Evolutionary conservation across 73 alveolate genomes (phyloP).

Genomic region (Symbiodinium natans): DNA sequence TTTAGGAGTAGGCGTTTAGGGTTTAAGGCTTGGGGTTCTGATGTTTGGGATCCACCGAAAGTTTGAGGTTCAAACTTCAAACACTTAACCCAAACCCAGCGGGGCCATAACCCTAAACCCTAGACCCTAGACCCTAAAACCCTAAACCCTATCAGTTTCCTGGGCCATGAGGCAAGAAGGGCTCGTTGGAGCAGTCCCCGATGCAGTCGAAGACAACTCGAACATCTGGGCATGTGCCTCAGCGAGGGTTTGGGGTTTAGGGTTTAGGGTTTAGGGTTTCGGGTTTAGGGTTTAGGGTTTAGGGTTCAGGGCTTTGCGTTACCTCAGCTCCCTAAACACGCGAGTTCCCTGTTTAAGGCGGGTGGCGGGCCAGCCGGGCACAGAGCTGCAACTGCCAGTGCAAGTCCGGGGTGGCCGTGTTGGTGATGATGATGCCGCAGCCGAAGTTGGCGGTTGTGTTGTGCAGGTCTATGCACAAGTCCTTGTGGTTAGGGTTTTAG

Average conservation of each 20-base stretch:
- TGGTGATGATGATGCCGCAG: conserved; percentile 54
- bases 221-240: conserved; percentile 48
- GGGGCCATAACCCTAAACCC: no score
- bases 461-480: conserved; percentile 78
- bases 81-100: no score
- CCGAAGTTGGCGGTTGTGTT: conserved; percentile 80
- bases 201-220: conserved; percentile 48
- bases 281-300: no score
- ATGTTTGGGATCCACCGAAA: no score
- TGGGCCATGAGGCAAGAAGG: conserved; percentile 43
- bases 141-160: no score
- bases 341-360: no score
- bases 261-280: no score
- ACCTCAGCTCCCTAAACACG: no score
- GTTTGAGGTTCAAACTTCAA: no score
- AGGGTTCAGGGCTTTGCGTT: no score
- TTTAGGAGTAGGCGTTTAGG: not conserved
- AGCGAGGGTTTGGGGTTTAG: not conserved
- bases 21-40: no score
- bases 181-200: conserved; percentile 70
- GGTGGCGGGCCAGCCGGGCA: not conserved
- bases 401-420: conserved; percentile 69
- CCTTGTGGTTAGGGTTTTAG: not conserved
- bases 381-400: conserved; percentile 82
- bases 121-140: no score